These are phyloP conservation scores for Pleomassaria siparia DNA, from an alignment of 2,329 filamentous ascomycete species.

Conservation along the genomic window DNA sequence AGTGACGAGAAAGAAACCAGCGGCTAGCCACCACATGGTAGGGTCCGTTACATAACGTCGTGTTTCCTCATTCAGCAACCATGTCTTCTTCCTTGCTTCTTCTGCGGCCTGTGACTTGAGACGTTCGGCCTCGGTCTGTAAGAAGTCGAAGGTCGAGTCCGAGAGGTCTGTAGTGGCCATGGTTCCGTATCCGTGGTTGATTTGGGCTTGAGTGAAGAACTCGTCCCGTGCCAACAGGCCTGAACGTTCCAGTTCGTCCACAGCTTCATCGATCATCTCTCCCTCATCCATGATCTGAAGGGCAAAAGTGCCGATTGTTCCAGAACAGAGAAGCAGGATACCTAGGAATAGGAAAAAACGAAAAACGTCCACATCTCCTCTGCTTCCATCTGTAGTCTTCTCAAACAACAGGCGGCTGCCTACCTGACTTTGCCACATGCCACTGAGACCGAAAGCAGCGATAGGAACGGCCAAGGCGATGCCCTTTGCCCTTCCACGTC, in stretches of 20 bases:
- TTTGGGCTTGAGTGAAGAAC: constrained; percentile 64
- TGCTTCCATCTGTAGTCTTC: constrained; percentile 60
- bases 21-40: constrained; percentile 94
- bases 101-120: constrained; percentile 52
- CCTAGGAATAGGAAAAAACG: constrained; percentile 86
- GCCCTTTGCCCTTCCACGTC: constrained; percentile 81
- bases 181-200: constrained; percentile 65
- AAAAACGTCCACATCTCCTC: constrained; percentile 70
- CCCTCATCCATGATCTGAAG: constrained; percentile 81
- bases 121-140: constrained; percentile 49
- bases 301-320: constrained; percentile 71
- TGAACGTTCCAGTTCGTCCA: constrained; percentile 87
- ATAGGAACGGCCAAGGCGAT: constrained; percentile 89
- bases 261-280: constrained; percentile 84
- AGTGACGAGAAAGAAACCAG: constrained; percentile 88
- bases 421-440: constrained; percentile 93
- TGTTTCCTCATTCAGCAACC: constrained; percentile 90
- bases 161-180: constrained; percentile 51
- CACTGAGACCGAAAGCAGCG: constrained; percentile 87
- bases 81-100: constrained; percentile 76
- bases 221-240: constrained; percentile 76
- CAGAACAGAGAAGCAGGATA: constrained; percentile 68
- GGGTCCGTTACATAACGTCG: constrained; percentile 78
- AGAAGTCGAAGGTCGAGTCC: constrained; percentile 50
- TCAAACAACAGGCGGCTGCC: constrained; percentile 78